phyloP scores from a whole-genome alignment of 495 filamentous ascomycete species.

The Xylaria flabelliformis region DNA sequence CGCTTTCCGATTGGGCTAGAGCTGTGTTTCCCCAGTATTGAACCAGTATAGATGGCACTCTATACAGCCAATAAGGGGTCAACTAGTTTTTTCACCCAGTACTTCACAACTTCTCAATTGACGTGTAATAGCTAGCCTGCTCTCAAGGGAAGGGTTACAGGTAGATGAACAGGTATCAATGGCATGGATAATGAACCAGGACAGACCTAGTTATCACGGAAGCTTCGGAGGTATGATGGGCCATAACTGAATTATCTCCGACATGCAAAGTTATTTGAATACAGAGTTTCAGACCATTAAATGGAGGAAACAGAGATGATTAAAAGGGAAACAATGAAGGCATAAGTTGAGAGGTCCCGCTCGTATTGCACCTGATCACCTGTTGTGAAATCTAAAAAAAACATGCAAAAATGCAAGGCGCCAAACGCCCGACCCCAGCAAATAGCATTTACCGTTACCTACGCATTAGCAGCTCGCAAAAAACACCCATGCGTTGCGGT shows the following conservation, averaged over 20 bases:
- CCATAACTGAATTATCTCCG: neutral
- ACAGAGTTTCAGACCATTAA: neutral
- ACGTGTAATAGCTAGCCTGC: too few species aligned
- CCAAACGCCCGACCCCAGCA: neutral
- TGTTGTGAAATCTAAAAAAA: neutral
- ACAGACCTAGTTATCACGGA: neutral
- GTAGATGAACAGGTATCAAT: neutral
- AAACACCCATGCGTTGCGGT: neutral
- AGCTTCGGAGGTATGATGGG: neutral
- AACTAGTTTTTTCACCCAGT: too few species aligned
- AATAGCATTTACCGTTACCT: neutral
- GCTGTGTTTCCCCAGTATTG: neutral
- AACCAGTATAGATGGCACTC: too few species aligned
- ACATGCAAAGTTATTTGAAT: neutral
- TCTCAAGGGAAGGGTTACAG: too few species aligned
- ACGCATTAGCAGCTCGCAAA: neutral
- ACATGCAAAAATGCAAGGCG: neutral
- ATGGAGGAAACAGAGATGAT: neutral
- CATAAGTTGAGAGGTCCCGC: neutral
- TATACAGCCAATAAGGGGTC: too few species aligned
- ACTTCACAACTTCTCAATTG: too few species aligned
- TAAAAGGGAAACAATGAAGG: neutral
- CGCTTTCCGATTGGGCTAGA: neutral
- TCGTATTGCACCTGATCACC: neutral
- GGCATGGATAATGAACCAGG: neutral